Evolutionary conservation across 352 stramenopile genomes (phyloP).

Genomic region (Globisporangium perplexum): DNA sequence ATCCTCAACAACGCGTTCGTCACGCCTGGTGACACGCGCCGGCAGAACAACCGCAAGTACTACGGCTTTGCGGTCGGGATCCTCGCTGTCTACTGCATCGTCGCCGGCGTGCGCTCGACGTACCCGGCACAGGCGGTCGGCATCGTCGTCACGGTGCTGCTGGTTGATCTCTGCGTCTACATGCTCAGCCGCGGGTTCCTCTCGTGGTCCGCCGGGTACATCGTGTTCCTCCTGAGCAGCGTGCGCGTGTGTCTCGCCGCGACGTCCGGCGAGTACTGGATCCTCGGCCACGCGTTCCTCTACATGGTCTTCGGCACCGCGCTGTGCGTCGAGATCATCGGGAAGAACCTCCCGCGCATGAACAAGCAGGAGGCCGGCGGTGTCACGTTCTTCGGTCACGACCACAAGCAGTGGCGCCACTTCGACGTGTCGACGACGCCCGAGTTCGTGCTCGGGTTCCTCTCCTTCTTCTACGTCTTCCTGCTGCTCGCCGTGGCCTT

Average conservation of each 20-base stretch:
- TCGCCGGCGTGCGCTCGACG: constrained; percentile 43
- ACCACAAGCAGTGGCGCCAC: constrained; percentile 56
- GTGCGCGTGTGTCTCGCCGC: constrained; percentile 64
- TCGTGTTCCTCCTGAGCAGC: constrained; percentile 71
- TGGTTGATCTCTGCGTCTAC: constrained; percentile 71
- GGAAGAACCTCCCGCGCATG: constrained; percentile 74
- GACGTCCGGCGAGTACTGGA: constrained; percentile 71
- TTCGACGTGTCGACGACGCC: constrained; percentile 72
- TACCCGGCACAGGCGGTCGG: constrained; percentile 59
- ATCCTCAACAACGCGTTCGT: constrained; percentile 80
- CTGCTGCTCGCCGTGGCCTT: constrained; percentile 76
- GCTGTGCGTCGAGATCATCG: constrained; percentile 78
- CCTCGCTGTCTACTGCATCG: constrained; percentile 54
- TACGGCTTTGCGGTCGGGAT: constrained; percentile 42
- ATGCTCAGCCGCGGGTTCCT: constrained; percentile 64
- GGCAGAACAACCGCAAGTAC: constrained; percentile 40
- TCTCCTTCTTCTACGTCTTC: constrained; percentile 86
- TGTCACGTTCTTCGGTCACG: constrained; percentile 82
- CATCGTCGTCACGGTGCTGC: constrained; percentile 56
- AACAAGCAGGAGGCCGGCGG: constrained; percentile 75
- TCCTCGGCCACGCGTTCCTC: constrained; percentile 69
- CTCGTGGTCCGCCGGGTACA: constrained; percentile 76
- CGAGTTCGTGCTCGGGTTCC: constrained; percentile 75
- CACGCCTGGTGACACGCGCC: constrained; percentile 41
- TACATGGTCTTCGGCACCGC: constrained; percentile 80